Evolutionary conservation across 805 yeast species (phyloP).

Genomic region (Starmerella etchellsii): DNA sequence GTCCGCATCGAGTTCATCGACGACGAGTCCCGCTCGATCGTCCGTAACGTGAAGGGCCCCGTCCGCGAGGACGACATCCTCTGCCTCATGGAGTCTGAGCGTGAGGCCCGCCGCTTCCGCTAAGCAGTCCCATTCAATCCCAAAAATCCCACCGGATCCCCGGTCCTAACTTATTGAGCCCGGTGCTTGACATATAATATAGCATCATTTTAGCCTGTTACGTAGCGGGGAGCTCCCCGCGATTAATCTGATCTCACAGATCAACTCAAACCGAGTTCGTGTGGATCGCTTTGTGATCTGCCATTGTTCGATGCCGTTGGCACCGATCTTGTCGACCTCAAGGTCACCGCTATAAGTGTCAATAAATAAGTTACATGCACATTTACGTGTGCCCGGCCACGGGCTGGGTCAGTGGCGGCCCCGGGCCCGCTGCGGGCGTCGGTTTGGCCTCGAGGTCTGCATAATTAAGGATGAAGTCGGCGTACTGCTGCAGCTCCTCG

Average conservation of each 20-base stretch:
- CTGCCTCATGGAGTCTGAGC: slow-evolving; percentile 99
- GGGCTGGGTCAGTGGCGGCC: not conserved
- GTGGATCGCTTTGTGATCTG: no score
- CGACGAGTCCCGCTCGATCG: slow-evolving; percentile 88
- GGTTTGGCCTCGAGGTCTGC: not conserved
- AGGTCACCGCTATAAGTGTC: no score
- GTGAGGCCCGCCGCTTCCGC: slow-evolving; percentile 70
- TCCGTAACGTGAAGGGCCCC: slow-evolving; percentile 96
- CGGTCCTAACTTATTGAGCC: slow-evolving; percentile 1
- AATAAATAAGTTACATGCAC: not conserved
- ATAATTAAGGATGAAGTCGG: slow-evolving; percentile 64
- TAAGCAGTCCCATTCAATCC: slow-evolving; percentile 19
- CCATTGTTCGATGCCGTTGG: no score
- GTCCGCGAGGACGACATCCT: slow-evolving; percentile 97
- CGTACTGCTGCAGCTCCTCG: slow-evolving; percentile 84
- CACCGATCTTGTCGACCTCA: no score
- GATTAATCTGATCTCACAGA: no score
- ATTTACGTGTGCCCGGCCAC: not conserved
- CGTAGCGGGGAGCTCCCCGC: no score
- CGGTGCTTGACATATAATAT: not conserved
- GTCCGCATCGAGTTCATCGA: slow-evolving; percentile 95
- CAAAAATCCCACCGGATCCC: not conserved
- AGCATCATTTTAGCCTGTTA: not conserved
- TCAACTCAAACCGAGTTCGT: no score
- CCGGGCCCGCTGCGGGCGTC: not conserved